Evolutionary conservation across 1,284 basidiomycete species (phyloP).

Genomic region (Sphagnurus paluster): DNA sequence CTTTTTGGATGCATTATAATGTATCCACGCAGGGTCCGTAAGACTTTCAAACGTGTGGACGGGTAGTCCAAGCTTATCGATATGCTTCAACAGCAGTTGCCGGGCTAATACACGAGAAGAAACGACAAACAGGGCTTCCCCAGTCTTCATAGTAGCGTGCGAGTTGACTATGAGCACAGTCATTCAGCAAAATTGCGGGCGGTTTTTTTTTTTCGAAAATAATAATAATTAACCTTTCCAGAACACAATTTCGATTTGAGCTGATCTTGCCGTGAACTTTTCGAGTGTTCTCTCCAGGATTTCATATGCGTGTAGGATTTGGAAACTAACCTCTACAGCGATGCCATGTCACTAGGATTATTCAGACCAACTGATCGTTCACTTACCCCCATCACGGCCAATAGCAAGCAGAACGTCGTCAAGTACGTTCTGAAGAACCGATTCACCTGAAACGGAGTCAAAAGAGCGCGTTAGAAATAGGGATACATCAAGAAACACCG

Average conservation of each 20-base stretch:
- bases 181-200: conserved; percentile 41
- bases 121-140: conserved; percentile 32
- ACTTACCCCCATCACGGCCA: conserved; percentile 42
- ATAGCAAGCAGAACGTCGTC: conserved; percentile 59
- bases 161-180: conserved; percentile 34
- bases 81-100: conserved; percentile 49
- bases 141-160: conserved; percentile 41
- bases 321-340: conserved; percentile 51
- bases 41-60: conserved; percentile 47
- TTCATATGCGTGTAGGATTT: conserved; percentile 60
- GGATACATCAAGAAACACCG: not conserved
- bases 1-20: conserved; percentile 42
- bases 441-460: conserved; percentile 46
- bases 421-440: conserved; percentile 57
- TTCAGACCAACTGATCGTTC: not conserved
- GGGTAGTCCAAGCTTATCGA: conserved; percentile 38
- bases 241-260: conserved; percentile 66
- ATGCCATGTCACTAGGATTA: conserved; percentile 2
- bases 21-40: conserved; percentile 48
- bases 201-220: conserved; percentile 33
- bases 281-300: conserved; percentile 50
- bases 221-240: conserved; percentile 57
- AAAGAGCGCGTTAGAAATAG: not conserved
- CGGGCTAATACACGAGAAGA: conserved; percentile 54
- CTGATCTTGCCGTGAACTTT: conserved; percentile 49